Conservation (phyloP, 139 green algal species). For the Chlamydomonas eustigma region DNA sequence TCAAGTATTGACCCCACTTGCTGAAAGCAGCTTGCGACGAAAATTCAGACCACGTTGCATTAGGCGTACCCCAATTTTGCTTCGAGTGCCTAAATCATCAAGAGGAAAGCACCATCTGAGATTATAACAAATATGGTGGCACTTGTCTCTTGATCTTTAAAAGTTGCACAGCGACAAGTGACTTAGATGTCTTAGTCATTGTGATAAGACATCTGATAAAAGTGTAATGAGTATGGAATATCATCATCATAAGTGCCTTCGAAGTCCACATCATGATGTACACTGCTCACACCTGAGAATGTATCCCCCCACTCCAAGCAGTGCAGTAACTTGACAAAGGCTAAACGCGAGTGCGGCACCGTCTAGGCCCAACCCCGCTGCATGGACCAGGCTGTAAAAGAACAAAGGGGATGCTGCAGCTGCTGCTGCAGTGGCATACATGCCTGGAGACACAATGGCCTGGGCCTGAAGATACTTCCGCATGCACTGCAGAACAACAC, state of each 20-base stretch:
- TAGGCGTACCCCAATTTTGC: no score
- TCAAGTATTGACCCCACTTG: slow-evolving; percentile 43
- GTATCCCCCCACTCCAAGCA: neutral
- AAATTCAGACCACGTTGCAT: no score
- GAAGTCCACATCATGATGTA: no score
- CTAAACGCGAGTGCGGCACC: neutral
- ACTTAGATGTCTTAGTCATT: no score
- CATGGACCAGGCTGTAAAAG: neutral
- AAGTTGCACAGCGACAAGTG: no score
- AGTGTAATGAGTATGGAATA: no score
- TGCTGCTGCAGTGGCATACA: neutral
- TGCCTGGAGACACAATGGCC: neutral
- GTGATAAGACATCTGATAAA: no score
- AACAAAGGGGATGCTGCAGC: neutral
- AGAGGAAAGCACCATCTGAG: no score
- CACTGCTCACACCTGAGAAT: neutral
- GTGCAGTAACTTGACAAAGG: neutral
- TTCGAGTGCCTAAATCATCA: no score
- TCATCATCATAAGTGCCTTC: no score
- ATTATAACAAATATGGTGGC: no score
- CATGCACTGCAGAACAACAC: neutral
- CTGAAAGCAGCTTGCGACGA: slow-evolving; percentile 17
- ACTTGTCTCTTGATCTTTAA: no score
- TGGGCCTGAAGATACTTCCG: neutral
- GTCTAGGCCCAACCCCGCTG: neutral